Evolutionary conservation across 2,329 filamentous ascomycete genomes (phyloP), one percentile per base, ranked within the genome.

Genomic region (Paraconiothyrium sp.): DNA sequence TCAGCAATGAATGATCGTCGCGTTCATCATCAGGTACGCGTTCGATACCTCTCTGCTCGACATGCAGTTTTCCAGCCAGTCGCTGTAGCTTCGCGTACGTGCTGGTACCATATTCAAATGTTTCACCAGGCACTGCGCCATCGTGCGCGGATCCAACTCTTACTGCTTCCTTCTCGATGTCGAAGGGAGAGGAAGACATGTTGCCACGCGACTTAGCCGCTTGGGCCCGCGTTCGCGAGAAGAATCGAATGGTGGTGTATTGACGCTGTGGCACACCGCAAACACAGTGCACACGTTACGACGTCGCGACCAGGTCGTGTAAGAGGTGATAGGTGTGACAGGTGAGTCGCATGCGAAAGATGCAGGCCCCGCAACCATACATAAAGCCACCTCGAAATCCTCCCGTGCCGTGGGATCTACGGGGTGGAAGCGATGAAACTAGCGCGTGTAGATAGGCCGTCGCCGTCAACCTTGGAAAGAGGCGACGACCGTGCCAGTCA

Each of bases 11-110:
- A 39, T 81, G 85, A 75, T 92, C 88, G 6, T 84, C 88, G 67
- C 90, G 82, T 80, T 93, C 90, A 70, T 89, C 83, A 57, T 87
- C 86, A 0, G 90, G 90, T 37, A 93, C 90, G 51, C 90, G 85
- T 79, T 93, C 90, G 62, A 93, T 92, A 57, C 91, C 91, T 72
- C 90, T 82, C 79, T 91, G 88, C 78, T 94, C 91, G 58, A 93
- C 86, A 46, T 89, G 86, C 64, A 90, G 83, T 68, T 84, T 88
- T 47, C 85, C 88, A 0, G 89, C 90, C 14, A 91, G 70, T 34
- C 87, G 84, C 76, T 90, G 89, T 0, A 88, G 65, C 71, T 82
- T 87, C 20, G 86, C 88, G 70, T 87, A 88, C 59, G 80, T 69
- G 39, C 81, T 81, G 69, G 86, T 77, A 60, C 87, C 88, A 62